Evolutionary conservation across 2,329 filamentous ascomycete species (phyloP).

Genomic region (Pseudogymnoascus sp.): DNA sequence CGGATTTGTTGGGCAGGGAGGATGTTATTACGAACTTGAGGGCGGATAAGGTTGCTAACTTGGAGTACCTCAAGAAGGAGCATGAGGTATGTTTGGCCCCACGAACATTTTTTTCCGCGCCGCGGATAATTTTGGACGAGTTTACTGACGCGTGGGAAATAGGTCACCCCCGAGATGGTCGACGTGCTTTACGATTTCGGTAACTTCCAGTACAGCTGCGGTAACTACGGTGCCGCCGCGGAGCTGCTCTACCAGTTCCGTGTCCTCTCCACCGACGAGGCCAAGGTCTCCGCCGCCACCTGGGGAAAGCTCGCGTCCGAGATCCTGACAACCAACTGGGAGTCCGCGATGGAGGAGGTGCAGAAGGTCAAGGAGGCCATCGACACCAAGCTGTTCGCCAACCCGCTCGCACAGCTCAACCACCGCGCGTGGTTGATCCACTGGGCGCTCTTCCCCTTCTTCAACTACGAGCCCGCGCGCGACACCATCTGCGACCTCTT

Average conservation of each 20-base stretch:
- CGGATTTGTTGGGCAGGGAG: conserved; percentile 76
- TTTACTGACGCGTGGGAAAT: conserved; percentile 16
- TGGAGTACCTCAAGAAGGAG: conserved; percentile 95
- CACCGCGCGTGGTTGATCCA: conserved; percentile 96
- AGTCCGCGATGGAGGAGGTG: conserved; percentile 82
- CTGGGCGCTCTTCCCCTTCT: conserved; percentile 98
- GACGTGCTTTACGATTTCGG: conserved; percentile 93
- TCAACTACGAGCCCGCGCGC: conserved; percentile 89
- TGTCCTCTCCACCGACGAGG: conserved; percentile 94
- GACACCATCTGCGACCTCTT: conserved; percentile 91
- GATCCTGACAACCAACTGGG: conserved; percentile 93
- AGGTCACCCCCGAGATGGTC: conserved; percentile 91
- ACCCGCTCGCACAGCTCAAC: conserved; percentile 88
- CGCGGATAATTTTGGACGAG: background rate
- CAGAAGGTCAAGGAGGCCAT: conserved; percentile 86
- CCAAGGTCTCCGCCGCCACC: conserved; percentile 90
- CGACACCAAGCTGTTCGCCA: conserved; percentile 91
- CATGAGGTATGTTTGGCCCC: conserved; percentile 61
- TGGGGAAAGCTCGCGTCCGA: conserved; percentile 98
- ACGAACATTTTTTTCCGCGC: background rate
- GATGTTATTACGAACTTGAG: conserved; percentile 85
- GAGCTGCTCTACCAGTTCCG: conserved; percentile 97
- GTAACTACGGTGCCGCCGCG: conserved; percentile 81
- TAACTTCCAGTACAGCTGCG: conserved; percentile 96
- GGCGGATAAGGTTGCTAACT: conserved; percentile 96